phyloP scores from a whole-genome alignment of 2,329 filamentous ascomycete species.

The Alternaria angustiovoidea region DNA sequence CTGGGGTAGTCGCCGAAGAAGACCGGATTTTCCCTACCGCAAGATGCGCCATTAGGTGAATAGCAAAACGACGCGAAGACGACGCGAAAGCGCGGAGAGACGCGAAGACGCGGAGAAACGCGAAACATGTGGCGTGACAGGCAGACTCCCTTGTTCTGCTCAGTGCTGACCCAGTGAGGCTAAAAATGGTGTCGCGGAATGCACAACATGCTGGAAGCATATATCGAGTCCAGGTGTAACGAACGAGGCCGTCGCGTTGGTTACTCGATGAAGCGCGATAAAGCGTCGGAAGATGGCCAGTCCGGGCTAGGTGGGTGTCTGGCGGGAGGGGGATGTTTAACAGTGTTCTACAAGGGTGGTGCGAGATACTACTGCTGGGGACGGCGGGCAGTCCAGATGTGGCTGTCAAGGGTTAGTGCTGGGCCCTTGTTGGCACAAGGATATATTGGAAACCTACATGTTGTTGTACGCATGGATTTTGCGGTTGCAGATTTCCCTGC shows the following conservation, averaged over 20 bases:
- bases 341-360: slow-evolving; percentile 25
- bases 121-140: background rate
- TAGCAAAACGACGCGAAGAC: slow-evolving; percentile 1
- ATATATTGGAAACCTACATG: slow-evolving; percentile 66
- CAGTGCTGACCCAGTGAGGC: background rate
- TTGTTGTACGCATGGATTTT: slow-evolving; percentile 76
- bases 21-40: slow-evolving; percentile 16
- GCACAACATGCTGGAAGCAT: slow-evolving; percentile 9
- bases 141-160: background rate
- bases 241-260: slow-evolving; percentile 10
- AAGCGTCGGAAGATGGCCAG: background rate
- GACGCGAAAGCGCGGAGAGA: background rate
- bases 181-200: slow-evolving; percentile 11
- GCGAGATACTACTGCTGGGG: slow-evolving; percentile 49
- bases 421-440: background rate
- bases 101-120: background rate
- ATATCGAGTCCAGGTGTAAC: slow-evolving; percentile 11
- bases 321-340: background rate
- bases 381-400: slow-evolving; percentile 58
- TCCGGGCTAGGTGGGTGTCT: slow-evolving; percentile 12
- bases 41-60: slow-evolving; percentile 17
- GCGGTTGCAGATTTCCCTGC: slow-evolving; percentile 72
- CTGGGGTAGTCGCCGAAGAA: slow-evolving; percentile 16
- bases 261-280: slow-evolving; percentile 3
- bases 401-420: slow-evolving; percentile 47